phyloP scores from a whole-genome alignment of 177 flowering plant species.

The Vitis hybrid region DNA sequence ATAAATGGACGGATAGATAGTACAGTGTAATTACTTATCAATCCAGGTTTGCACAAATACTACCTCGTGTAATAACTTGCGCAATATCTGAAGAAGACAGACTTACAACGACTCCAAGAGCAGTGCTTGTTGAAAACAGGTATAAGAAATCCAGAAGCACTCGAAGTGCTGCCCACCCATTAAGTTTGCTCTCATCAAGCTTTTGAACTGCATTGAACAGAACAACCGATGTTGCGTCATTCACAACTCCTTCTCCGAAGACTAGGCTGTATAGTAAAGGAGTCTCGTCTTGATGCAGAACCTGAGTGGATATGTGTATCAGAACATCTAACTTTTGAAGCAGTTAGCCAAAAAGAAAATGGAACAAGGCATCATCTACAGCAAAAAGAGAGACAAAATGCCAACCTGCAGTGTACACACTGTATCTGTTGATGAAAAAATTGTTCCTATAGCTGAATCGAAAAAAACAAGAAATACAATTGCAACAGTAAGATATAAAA shows the following conservation, averaged over 20 bases:
- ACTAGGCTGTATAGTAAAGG: constrained; percentile 88
- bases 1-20: too few species aligned
- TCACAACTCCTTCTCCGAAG: constrained; percentile 98
- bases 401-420: constrained; percentile 93
- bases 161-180: constrained; percentile 38
- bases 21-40: background rate
- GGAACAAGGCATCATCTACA: background rate
- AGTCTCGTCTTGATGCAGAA: constrained; percentile 89
- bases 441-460: constrained; percentile 73
- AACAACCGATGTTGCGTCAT: constrained; percentile 95
- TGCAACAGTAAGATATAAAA: background rate
- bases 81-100: background rate
- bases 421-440: constrained; percentile 93
- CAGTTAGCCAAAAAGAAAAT: background rate
- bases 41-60: background rate
- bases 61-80: background rate
- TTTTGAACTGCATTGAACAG: constrained; percentile 89
- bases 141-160: constrained; percentile 65
- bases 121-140: constrained; percentile 77
- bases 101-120: constrained; percentile 75
- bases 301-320: constrained; percentile 32
- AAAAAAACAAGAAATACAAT: constrained; percentile 5
- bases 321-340: constrained; percentile 2
- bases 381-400: background rate
- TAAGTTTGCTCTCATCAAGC: constrained; percentile 47